Evolutionary conservation across 139 green algal genomes (phyloP).

Genomic region (Tetraselmis striata): DNA sequence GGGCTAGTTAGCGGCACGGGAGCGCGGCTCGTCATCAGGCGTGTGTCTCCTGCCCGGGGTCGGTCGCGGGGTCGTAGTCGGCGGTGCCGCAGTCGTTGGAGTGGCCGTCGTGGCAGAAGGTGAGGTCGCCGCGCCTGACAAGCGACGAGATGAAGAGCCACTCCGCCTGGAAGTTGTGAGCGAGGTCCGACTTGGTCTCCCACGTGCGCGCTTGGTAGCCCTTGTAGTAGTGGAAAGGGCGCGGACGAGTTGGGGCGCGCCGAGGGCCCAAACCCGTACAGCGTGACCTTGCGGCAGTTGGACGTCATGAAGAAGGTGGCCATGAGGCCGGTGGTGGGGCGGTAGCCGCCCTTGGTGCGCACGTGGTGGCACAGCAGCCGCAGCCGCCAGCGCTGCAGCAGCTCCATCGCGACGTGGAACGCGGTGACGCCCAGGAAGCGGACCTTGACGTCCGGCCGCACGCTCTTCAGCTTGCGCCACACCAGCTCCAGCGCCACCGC

Average conservation of each 20-base stretch:
- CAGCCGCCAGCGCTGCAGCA: neutral
- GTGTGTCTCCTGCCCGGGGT: neutral
- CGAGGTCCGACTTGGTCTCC: neutral
- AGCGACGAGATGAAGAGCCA: neutral
- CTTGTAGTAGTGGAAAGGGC: neutral
- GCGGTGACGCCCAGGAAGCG: neutral
- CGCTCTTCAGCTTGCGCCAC: neutral
- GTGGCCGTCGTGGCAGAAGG: neutral
- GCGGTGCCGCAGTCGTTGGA: neutral
- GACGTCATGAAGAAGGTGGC: neutral
- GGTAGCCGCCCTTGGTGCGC: neutral
- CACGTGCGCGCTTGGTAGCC: neutral
- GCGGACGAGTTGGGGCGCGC: neutral
- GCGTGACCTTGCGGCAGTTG: neutral
- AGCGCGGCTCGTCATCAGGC: too few species aligned
- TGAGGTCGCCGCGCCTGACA: neutral
- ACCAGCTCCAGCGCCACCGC: neutral
- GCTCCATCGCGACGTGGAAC: neutral
- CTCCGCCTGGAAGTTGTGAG: neutral
- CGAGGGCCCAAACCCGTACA: neutral
- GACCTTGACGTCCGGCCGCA: neutral
- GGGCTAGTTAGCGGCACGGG: too few species aligned
- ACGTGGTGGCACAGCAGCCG: neutral
- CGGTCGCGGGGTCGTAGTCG: neutral
- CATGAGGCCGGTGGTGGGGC: neutral